Conservation (phyloP, 169 alveolate species). For the Cryptosporidium muris region DNA sequence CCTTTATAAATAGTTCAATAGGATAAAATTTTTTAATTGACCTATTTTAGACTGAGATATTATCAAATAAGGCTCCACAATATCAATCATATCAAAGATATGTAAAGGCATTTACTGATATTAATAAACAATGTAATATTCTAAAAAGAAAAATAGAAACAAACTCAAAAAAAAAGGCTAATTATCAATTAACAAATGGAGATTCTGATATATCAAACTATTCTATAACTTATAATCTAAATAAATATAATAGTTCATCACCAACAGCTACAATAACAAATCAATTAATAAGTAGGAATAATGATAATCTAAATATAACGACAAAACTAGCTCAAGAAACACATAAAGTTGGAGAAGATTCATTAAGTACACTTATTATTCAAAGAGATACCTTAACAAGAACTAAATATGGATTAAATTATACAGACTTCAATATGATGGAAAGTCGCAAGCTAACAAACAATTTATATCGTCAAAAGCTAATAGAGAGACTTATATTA, state of each 20-base stretch:
- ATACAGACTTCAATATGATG: slow-evolving; percentile 49
- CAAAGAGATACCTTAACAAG: slow-evolving; percentile 66
- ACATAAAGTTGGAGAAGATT: slow-evolving; percentile 34
- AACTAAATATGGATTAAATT: slow-evolving; percentile 46
- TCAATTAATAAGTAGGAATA: slow-evolving; percentile 40
- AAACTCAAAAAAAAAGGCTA: neutral
- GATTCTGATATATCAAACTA: too few relatives aligned
- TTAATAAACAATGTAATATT: slow-evolving; percentile 10
- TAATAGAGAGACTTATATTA: slow-evolving; percentile 37
- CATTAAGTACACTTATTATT: slow-evolving; percentile 49
- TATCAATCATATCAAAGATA: slow-evolving; percentile 51
- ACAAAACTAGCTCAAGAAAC: slow-evolving; percentile 66
- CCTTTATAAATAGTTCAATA: neutral
- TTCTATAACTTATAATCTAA: neutral
- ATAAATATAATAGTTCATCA: neutral
- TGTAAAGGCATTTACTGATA: slow-evolving; percentile 18
- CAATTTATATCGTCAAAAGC: slow-evolving; percentile 44
- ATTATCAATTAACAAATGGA: too few relatives aligned
- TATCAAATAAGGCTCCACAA: slow-evolving; percentile 44
- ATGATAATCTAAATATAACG: slow-evolving; percentile 46
- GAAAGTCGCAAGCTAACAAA: slow-evolving; percentile 65
- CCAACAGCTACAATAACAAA: slow-evolving; percentile 43
- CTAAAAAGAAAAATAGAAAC: slow-evolving; percentile 11
- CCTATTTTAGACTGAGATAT: neutral
- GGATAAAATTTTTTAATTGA: neutral